Evolutionary conservation across 306 rosid genomes (phyloP).

Genomic region (Lathyrus oleraceus): DNA sequence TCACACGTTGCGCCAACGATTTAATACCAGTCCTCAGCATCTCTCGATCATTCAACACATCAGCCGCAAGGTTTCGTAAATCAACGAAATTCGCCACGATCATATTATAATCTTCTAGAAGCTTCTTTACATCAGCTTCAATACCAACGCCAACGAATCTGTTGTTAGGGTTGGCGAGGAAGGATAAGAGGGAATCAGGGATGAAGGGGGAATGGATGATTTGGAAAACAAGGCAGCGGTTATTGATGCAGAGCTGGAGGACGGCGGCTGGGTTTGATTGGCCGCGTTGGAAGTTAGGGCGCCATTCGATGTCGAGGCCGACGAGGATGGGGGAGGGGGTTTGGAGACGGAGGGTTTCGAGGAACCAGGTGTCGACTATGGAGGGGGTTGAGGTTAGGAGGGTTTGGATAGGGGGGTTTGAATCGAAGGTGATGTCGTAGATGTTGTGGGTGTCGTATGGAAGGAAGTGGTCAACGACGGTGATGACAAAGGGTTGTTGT

Average conservation of each 20-base stretch:
- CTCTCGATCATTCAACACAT: neutral
- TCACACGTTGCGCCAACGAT: neutral
- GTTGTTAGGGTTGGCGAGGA: neutral
- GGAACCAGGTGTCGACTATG: slow-evolving; percentile 39
- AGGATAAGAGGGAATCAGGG: neutral
- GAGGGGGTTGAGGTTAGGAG: slow-evolving; percentile 27
- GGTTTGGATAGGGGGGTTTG: slow-evolving; percentile 16
- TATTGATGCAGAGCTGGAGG: slow-evolving; percentile 31
- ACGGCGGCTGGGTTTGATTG: slow-evolving; percentile 10
- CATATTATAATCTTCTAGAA: neutral
- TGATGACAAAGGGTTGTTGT: neutral
- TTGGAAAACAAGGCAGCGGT: slow-evolving; percentile 37
- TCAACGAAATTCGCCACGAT: slow-evolving; percentile 10
- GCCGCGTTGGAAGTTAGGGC: slow-evolving; percentile 28
- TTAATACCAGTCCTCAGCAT: slow-evolving; percentile 10
- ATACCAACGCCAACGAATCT: slow-evolving; percentile 41
- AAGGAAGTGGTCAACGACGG: neutral
- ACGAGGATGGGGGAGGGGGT: neutral
- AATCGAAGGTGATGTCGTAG: slow-evolving; percentile 32
- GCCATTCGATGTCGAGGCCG: slow-evolving; percentile 45
- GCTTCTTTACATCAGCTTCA: slow-evolving; percentile 25
- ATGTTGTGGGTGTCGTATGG: slow-evolving; percentile 3
- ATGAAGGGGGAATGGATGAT: slow-evolving; percentile 26
- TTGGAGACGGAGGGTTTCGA: slow-evolving; percentile 1
- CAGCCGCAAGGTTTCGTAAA: slow-evolving; percentile 32